A percentile compares a stretch with the other conserved stretches of the same genome.
Evolutionary conservation across 129 eudicot genomes (phyloP).

Genomic region (Flaveria trinervia): DNA sequence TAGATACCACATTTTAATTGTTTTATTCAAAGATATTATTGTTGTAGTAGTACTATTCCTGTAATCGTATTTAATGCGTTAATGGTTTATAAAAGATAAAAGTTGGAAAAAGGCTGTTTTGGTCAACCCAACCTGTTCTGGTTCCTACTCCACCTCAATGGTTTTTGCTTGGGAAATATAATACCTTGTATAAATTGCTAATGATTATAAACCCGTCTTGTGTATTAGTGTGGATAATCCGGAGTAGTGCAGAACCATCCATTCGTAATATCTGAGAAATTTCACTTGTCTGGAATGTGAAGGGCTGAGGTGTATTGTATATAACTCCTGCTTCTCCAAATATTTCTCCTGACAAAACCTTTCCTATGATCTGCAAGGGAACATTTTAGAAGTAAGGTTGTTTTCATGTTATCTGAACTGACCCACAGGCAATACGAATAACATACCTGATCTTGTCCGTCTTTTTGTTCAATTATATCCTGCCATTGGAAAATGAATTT

Average conservation of each 20-base stretch:
- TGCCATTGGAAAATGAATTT: slow-evolving; percentile 37
- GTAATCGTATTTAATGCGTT: background rate
- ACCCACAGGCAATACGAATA: background rate
- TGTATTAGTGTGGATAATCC: slow-evolving; percentile 50
- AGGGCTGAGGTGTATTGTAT: slow-evolving; percentile 75
- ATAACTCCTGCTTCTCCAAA: slow-evolving; percentile 86
- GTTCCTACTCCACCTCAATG: background rate
- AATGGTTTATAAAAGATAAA: background rate
- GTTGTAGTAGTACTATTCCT: background rate
- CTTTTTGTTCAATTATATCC: slow-evolving; percentile 49
- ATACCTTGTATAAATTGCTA: slow-evolving; percentile 14
- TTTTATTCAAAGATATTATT: background rate
- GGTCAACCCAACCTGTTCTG: background rate
- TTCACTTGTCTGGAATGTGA: slow-evolving; percentile 70
- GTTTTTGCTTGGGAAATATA: background rate
- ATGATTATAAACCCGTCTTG: slow-evolving; percentile 39
- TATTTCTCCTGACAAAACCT: slow-evolving; percentile 59
- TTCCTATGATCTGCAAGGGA: slow-evolving; percentile 56
- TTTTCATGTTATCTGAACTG: slow-evolving; percentile 3
- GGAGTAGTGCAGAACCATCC: slow-evolving; percentile 49
- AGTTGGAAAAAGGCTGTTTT: background rate
- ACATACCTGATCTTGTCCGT: slow-evolving; percentile 53
- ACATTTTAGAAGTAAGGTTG: slow-evolving; percentile 5
- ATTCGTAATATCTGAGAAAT: slow-evolving; percentile 70
- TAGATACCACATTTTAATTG: background rate